Conservation (phyloP, 2,329 filamentous ascomycete genomes). For the Fusarium staphyleae region DNA sequence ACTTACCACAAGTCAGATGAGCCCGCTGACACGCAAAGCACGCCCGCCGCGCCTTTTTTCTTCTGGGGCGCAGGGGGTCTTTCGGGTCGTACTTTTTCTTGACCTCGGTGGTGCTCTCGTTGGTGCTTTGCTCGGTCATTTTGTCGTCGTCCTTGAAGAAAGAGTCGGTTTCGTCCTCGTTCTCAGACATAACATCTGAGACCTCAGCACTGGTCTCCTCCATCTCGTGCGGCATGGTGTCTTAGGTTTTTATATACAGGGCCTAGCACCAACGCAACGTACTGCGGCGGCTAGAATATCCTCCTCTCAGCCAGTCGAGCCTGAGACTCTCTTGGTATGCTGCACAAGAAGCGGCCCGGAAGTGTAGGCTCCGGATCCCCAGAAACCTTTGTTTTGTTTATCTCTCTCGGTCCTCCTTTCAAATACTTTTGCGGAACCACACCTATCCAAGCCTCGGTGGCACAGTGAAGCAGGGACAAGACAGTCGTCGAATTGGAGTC, state of each 20-base stretch:
- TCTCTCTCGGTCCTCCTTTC: constrained; percentile 37
- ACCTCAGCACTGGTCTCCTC: constrained; percentile 61
- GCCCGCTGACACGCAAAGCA: constrained; percentile 97
- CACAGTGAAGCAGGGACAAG: constrained; percentile 42
- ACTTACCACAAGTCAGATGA: constrained; percentile 97
- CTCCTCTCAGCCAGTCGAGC: constrained; percentile 34
- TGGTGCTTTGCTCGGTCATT: constrained; percentile 58
- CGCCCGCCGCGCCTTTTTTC: constrained; percentile 95
- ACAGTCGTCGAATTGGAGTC: constrained; percentile 32
- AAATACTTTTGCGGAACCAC: constrained; percentile 45
- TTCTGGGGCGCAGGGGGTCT: constrained; percentile 84
- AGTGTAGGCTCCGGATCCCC: constrained; percentile 44
- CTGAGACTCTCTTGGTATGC: constrained; percentile 25
- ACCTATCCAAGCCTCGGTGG: constrained; percentile 44
- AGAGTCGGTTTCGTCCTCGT: constrained; percentile 62
- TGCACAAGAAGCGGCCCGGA: constrained; percentile 42
- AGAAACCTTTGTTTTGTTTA: constrained; percentile 30
- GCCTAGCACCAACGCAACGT: constrained; percentile 23
- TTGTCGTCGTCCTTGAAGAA: constrained; percentile 54
- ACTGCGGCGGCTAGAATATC: constrained; percentile 32
- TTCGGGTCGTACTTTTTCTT: constrained; percentile 82
- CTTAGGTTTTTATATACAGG: constrained; percentile 57
- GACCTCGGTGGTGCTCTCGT: constrained; percentile 57
- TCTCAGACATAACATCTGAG: constrained; percentile 66
- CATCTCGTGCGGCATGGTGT: constrained; percentile 63